phyloP scores from a whole-genome alignment of 2,329 filamentous ascomycete species.

The Leptographium procerum region DNA sequence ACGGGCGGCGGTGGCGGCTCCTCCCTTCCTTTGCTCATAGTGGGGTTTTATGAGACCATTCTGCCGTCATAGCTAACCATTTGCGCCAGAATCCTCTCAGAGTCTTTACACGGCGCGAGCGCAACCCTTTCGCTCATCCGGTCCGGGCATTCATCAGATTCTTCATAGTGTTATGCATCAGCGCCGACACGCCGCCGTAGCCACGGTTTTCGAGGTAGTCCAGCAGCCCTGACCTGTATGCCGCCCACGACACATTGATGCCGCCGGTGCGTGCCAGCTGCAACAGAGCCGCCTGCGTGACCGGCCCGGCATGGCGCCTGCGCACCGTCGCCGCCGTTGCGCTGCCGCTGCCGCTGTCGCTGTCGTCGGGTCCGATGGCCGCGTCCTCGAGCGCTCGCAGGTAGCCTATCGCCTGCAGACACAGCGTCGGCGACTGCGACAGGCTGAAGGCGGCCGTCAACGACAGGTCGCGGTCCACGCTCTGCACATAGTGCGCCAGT shows the following conservation, averaged over 20 bases:
- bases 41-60: not conserved
- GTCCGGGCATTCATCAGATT: conserved; percentile 43
- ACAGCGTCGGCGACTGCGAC: conserved; percentile 46
- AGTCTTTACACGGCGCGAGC: no score
- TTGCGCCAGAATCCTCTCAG: no score
- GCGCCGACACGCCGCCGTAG: conserved; percentile 51
- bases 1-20: no score
- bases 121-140: not conserved
- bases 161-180: conserved; percentile 77
- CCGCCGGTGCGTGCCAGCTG: conserved; percentile 56
- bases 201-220: conserved; percentile 53
- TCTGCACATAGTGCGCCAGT: conserved; percentile 36
- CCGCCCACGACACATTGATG: conserved; percentile 55
- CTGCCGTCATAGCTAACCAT: not conserved
- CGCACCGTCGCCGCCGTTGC: conserved; percentile 17
- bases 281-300: conserved; percentile 55
- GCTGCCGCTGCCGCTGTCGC: conserved; percentile 8
- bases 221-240: conserved; percentile 64
- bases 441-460: conserved; percentile 44
- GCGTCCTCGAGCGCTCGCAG: conserved; percentile 48
- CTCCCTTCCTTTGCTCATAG: not conserved
- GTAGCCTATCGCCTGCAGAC: conserved; percentile 41
- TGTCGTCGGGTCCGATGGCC: conserved; percentile 25
- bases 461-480: conserved; percentile 33
- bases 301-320: conserved; percentile 52